These are phyloP conservation scores for Sonneratia caseolaris DNA, from an alignment of 345 rosid genomes.

Conservation along the genomic window DNA sequence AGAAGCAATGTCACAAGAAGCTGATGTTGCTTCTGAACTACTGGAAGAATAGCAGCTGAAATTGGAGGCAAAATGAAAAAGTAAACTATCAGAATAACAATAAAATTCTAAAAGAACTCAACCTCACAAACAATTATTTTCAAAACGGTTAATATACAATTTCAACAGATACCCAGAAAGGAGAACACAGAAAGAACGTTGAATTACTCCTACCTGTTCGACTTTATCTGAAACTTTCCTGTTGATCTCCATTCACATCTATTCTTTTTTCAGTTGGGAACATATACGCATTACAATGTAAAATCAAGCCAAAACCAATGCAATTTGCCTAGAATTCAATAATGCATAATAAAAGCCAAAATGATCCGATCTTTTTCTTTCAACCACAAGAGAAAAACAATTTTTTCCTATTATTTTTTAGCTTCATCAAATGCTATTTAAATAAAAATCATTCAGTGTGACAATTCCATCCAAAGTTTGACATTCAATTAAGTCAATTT, in stretches of 20 bases:
- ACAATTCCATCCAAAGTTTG: too few species aligned
- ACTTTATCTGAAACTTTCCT: not conserved
- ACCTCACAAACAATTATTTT: not conserved
- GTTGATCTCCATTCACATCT: not conserved
- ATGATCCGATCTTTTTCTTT: not conserved
- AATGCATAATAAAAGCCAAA: not conserved
- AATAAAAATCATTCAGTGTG: not conserved
- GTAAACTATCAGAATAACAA: not conserved
- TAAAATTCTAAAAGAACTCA: not conserved
- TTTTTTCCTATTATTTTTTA: not conserved
- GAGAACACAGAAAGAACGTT: too few species aligned
- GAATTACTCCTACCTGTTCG: too few species aligned
- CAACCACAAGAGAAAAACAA: not conserved
- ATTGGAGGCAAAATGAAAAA: not conserved
- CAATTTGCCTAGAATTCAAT: not conserved
- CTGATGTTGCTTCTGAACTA: constrained; percentile 92
- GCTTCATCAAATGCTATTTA: not conserved
- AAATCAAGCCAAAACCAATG: not conserved
- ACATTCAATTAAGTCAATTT: not conserved
- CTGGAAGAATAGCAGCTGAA: constrained; percentile 73
- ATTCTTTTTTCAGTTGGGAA: not conserved
- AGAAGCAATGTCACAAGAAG: constrained; percentile 85
- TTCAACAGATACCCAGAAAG: too few species aligned
- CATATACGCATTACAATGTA: not conserved
- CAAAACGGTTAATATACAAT: too few species aligned